These are phyloP conservation scores for Coffea canephora DNA, from an alignment of 257 asterid species.

Conservation along the genomic window DNA sequence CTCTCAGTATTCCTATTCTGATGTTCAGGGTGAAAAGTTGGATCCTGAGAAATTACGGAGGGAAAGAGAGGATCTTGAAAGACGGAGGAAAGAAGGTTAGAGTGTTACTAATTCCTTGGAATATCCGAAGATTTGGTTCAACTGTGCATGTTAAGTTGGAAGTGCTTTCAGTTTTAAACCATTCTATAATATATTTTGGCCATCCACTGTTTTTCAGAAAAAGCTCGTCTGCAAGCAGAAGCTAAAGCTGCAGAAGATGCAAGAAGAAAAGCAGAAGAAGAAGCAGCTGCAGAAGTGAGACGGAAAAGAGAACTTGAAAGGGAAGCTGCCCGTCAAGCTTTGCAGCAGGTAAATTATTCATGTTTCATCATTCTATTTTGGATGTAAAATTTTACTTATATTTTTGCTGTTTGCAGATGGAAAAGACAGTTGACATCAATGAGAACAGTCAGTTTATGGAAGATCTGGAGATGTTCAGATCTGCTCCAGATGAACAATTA, in stretches of 20 bases:
- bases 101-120: neutral
- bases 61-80: conserved; percentile 72
- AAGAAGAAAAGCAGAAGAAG: conserved; percentile 60
- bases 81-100: conserved; percentile 68
- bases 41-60: conserved; percentile 61
- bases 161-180: neutral
- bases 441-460: conserved; percentile 66
- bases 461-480: conserved; percentile 60
- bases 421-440: conserved; percentile 71
- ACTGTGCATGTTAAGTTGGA: neutral
- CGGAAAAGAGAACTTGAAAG: conserved; percentile 70
- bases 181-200: conserved; percentile 2
- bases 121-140: neutral
- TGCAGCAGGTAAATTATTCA: conserved; percentile 49
- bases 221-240: conserved; percentile 76
- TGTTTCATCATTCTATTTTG: neutral
- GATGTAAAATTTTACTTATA: neutral
- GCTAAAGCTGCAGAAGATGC: conserved; percentile 82
- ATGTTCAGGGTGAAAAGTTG: conserved; percentile 51
- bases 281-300: conserved; percentile 65
- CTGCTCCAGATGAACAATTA: conserved; percentile 55
- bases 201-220: conserved; percentile 40
- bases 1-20: conserved; percentile 10
- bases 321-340: conserved; percentile 88
- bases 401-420: conserved; percentile 47